Percentiles rank a stretch among this genome's conserved stretches.
Evolutionary conservation across 2,329 filamentous ascomycete species (phyloP).

Genomic region (Cytospora piceae): DNA sequence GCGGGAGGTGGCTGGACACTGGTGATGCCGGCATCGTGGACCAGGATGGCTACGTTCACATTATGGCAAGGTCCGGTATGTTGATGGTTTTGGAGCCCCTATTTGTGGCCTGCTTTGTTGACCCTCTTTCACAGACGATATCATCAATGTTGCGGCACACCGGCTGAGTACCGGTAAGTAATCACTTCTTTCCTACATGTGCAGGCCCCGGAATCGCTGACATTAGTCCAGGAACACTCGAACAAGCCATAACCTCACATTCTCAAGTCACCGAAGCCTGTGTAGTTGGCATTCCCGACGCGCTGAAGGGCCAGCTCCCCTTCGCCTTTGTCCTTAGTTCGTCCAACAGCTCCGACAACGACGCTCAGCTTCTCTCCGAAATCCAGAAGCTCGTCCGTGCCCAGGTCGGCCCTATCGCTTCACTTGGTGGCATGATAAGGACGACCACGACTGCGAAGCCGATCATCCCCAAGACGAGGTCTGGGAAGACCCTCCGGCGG

Average conservation of each 20-base stretch:
- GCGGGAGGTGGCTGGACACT: constrained; percentile 84
- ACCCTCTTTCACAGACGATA: constrained; percentile 63
- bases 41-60: constrained; percentile 66
- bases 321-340: constrained; percentile 73
- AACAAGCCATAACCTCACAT: constrained; percentile 87
- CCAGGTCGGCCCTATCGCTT: constrained; percentile 87
- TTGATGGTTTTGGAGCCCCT: neutral
- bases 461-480: constrained; percentile 90
- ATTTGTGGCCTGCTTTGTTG: constrained; percentile 48
- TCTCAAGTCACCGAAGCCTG: constrained; percentile 80
- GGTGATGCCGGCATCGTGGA: constrained; percentile 91
- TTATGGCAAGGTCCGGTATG: constrained; percentile 58
- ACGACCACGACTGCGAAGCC: constrained; percentile 57
- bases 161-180: constrained; percentile 79
- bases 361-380: constrained; percentile 54
- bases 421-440: constrained; percentile 82
- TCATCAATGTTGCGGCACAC: constrained; percentile 95
- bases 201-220: constrained; percentile 10
- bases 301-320: constrained; percentile 86
- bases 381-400: constrained; percentile 73
- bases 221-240: constrained; percentile 68
- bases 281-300: constrained; percentile 83
- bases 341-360: constrained; percentile 60
- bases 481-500: constrained; percentile 86
- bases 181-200: neutral